Evolutionary conservation across 345 rosid genomes (phyloP).

Genomic region (Corchorus olitorius): DNA sequence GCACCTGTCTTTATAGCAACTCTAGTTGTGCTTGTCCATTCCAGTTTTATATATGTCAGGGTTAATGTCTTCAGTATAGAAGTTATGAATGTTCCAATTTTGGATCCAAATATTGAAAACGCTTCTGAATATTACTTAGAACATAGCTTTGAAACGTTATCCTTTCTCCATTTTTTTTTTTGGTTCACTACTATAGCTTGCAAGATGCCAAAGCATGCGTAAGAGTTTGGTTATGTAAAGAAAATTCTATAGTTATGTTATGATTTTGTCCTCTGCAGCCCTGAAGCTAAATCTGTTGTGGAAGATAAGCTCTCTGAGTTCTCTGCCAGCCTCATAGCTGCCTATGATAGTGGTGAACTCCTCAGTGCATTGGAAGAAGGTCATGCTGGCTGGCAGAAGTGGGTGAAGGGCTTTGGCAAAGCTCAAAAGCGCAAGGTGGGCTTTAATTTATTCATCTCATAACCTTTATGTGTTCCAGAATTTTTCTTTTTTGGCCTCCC

Average conservation of each 20-base stretch:
- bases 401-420: slow-evolving; percentile 90
- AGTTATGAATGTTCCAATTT: neutral
- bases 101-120: neutral
- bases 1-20: neutral
- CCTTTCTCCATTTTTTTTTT: neutral
- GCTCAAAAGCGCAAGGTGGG: slow-evolving; percentile 75
- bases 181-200: neutral
- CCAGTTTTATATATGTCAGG: neutral
- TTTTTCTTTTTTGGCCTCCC: neutral
- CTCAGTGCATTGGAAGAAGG: slow-evolving; percentile 72
- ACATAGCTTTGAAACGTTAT: neutral
- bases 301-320: slow-evolving; percentile 83
- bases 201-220: neutral
- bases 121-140: neutral
- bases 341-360: slow-evolving; percentile 85
- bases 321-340: slow-evolving; percentile 66
- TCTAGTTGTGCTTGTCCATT: neutral
- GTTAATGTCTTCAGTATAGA: neutral
- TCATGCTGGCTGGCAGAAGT: slow-evolving; percentile 80
- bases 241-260: neutral
- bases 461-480: neutral
- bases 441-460: slow-evolving; percentile 1
- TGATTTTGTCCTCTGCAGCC: slow-evolving; percentile 37
- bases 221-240: neutral
- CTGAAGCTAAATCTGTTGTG: slow-evolving; percentile 63